Base-by-base conservation (phyloP, 2,329 filamentous ascomycete genomes). In the Eutypella sp. region DNA sequence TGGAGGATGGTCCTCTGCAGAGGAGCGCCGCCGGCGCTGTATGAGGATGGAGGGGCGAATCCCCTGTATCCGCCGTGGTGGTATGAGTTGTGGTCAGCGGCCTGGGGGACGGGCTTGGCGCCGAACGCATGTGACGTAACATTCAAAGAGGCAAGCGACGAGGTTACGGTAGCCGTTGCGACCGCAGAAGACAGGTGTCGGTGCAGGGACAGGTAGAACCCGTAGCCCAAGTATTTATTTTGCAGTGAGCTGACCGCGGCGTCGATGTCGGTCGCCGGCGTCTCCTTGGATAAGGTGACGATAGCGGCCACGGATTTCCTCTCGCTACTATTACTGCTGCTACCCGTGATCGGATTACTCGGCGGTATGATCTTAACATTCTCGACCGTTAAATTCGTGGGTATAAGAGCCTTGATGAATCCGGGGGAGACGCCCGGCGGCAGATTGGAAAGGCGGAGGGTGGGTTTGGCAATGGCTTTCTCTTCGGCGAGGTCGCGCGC, bases 141-240 rank as follows among this genome's bases (percentile, higher is more conserved):
- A 3, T 20, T 39, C 36, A 75, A 73, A n/a, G 71, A 64, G 22
- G 68, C 63, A 24, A 69, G 62, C 42, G 64, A 64, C 3, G 66
- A 57, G 9, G 58, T 59, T 6, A 65, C 58, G 1, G 62, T 55
- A 1, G 76, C 67, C 5, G 75, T 71, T 20, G 74, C 64, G n/a
- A 87, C 75, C 2, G 84, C 82, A 3, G 89, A 95, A 0, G 89
- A 95, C 4, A 96, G 75, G 67, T 95, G 87, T 9, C 89, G 77
- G 49, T 91, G 88, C 38, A 95, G 75, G 6, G 81, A 85, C 2
- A 96, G 73, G 64, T 91, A 85, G 68, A 85, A 89, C 5, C 91
- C 91, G 62, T 82, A 89, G 15, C 91, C 91, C 15, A 96, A 71
- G 62, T 96, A 96, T 54, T 78, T 82, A 53, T 93, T 90, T 60